Evolutionary conservation across 129 eudicot genomes (phyloP).

Genomic region (Mikania micrantha): DNA sequence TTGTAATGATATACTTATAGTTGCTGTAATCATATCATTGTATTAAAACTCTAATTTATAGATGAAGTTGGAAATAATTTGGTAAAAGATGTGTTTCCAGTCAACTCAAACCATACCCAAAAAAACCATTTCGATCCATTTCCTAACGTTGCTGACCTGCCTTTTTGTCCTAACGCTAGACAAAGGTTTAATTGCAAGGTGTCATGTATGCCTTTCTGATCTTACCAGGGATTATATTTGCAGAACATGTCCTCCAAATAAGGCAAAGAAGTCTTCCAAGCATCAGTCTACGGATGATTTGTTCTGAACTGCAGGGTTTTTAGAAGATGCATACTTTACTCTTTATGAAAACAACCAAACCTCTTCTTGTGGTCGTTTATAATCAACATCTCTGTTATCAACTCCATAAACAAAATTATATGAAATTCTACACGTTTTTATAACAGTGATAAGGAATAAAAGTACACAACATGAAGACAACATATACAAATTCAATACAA

Average conservation of each 20-base stretch:
- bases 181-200: neutral
- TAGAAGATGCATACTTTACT: neutral
- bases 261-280: constrained; percentile 44
- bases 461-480: no score
- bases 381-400: no score
- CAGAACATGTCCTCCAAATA: constrained; percentile 60
- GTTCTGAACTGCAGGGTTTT: neutral
- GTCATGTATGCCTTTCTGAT: neutral
- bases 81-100: neutral
- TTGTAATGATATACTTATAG: neutral
- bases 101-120: neutral
- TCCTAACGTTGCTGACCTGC: neutral
- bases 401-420: no score
- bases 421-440: no score
- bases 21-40: neutral
- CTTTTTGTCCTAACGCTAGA: neutral
- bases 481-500: no score
- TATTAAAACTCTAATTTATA: no score
- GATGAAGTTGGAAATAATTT: no score
- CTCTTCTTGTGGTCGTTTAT: no score
- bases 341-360: no score
- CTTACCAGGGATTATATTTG: constrained; percentile 45
- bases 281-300: constrained; percentile 39
- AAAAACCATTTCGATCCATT: neutral
- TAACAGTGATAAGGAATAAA: no score